phyloP scores from a whole-genome alignment of 2,329 filamentous ascomycete species.

The Beauveria varroae region DNA sequence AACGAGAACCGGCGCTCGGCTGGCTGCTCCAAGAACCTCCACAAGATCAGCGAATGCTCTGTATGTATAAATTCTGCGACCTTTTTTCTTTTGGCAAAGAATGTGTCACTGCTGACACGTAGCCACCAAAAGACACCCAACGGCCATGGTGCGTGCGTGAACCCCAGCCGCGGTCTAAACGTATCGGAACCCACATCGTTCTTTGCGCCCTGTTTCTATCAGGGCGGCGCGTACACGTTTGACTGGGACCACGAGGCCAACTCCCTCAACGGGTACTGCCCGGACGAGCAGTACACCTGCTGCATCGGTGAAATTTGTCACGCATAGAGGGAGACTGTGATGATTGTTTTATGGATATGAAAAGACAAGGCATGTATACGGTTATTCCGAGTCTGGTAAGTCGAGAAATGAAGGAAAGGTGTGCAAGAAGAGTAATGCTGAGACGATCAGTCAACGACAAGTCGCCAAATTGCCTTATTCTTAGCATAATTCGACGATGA shows the following conservation, averaged over 20 bases:
- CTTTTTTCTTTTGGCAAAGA: too few species aligned
- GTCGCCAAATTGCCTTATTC: too few species aligned
- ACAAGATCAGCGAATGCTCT: neutral
- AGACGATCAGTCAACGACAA: too few species aligned
- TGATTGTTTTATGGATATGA: neutral
- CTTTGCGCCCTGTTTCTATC: slow-evolving; percentile 11
- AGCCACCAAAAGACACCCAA: neutral
- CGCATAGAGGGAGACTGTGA: neutral
- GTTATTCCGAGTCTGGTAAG: too few species aligned
- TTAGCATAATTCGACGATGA: too few species aligned
- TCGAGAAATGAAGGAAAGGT: too few species aligned
- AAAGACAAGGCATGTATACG: neutral
- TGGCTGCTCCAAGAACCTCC: slow-evolving; percentile 13
- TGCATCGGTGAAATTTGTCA: slow-evolving; percentile 10
- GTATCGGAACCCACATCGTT: neutral
- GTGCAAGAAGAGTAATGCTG: too few species aligned
- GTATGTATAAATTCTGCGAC: neutral
- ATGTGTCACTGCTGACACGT: neutral
- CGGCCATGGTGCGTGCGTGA: slow-evolving; percentile 11
- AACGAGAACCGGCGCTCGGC: slow-evolving; percentile 11
- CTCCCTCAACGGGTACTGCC: slow-evolving; percentile 11
- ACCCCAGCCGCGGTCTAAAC: neutral
- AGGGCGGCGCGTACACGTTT: slow-evolving; percentile 12
- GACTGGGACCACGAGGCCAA: slow-evolving; percentile 12
- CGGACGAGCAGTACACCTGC: slow-evolving; percentile 14